phyloP scores from a whole-genome alignment of 345 rosid genomes.

The Noccaea caerulescens region DNA sequence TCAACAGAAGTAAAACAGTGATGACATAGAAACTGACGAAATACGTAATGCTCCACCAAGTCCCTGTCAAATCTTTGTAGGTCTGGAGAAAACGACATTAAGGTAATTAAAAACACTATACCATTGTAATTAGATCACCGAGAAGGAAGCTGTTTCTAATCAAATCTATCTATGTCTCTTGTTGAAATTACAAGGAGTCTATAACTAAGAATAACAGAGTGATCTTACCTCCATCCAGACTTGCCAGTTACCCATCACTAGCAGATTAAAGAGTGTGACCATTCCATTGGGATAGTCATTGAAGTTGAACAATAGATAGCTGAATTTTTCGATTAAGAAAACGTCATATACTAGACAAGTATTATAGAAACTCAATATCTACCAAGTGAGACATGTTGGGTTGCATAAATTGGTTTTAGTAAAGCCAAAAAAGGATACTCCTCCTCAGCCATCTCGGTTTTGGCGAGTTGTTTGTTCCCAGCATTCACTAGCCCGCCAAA shows the following conservation, averaged over 20 bases:
- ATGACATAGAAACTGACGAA: slow-evolving; percentile 92
- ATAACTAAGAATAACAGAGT: not conserved
- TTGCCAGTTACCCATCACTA: slow-evolving; percentile 95
- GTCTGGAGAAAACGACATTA: slow-evolving; percentile 56
- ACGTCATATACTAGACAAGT: not conserved
- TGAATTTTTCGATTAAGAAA: slow-evolving; percentile 57
- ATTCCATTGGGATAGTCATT: slow-evolving; percentile 98
- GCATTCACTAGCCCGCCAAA: slow-evolving; percentile 95
- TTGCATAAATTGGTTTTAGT: not conserved
- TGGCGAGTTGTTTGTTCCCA: slow-evolving; percentile 67
- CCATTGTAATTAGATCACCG: not conserved
- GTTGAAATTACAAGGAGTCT: slow-evolving; percentile 10
- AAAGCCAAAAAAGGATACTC: slow-evolving; percentile 75
- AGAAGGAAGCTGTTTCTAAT: slow-evolving; percentile 20
- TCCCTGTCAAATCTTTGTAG: slow-evolving; percentile 83
- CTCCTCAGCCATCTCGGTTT: slow-evolving; percentile 64
- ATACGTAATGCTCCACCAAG: slow-evolving; percentile 72
- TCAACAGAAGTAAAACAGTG: slow-evolving; percentile 78
- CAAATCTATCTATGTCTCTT: slow-evolving; percentile 28
- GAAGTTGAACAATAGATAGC: slow-evolving; percentile 86
- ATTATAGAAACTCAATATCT: not conserved
- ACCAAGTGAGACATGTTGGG: slow-evolving; percentile 23
- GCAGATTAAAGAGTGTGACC: slow-evolving; percentile 93
- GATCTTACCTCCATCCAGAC: slow-evolving; percentile 84
- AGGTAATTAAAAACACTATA: slow-evolving; percentile 15